Percentiles rank a stretch among this genome's conserved stretches.
Conservation (phyloP, 345 rosid species). For the Hirschfeldia incana region DNA sequence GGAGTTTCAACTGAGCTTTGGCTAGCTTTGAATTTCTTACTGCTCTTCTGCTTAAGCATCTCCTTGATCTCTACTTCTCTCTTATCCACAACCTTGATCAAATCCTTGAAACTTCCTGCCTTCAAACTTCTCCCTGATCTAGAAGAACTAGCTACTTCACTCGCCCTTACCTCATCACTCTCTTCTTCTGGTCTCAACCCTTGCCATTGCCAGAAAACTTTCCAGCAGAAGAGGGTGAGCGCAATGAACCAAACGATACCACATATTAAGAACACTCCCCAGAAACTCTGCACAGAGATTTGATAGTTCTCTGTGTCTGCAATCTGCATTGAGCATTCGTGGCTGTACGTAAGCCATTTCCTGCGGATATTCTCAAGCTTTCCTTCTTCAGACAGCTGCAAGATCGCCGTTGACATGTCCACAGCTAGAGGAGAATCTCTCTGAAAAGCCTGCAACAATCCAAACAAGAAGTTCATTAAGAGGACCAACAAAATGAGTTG, state of each 20-base stretch:
- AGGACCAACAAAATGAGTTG: neutral
- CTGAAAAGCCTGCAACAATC: conserved; percentile 69
- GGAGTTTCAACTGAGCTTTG: conserved; percentile 46
- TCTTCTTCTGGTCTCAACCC: conserved; percentile 46
- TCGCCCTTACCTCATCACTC: conserved; percentile 32
- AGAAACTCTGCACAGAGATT: conserved; percentile 70
- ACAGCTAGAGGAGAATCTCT: conserved; percentile 90
- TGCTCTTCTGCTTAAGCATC: conserved; percentile 52
- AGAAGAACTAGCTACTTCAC: conserved; percentile 52
- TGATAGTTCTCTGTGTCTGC: conserved; percentile 42
- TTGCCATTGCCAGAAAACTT: conserved; percentile 58
- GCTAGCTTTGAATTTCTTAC: conserved; percentile 42
- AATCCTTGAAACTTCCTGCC: conserved; percentile 50
- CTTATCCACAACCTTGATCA: conserved; percentile 60
- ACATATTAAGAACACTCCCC: conserved; percentile 87
- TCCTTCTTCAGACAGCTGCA: conserved; percentile 83
- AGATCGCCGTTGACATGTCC: conserved; percentile 83
- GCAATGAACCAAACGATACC: conserved; percentile 65
- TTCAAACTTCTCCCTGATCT: conserved; percentile 42
- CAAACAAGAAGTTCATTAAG: neutral
- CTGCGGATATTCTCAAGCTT: conserved; percentile 73
- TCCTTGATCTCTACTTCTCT: conserved; percentile 58
- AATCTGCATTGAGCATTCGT: conserved; percentile 53
- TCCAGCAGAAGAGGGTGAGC: conserved; percentile 55
- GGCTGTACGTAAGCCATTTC: conserved; percentile 63